Evolutionary conservation across 139 green algal species (phyloP), one percentile per base, ranked within the genome.

Genomic region (Tetratostichococcus sp.): DNA sequence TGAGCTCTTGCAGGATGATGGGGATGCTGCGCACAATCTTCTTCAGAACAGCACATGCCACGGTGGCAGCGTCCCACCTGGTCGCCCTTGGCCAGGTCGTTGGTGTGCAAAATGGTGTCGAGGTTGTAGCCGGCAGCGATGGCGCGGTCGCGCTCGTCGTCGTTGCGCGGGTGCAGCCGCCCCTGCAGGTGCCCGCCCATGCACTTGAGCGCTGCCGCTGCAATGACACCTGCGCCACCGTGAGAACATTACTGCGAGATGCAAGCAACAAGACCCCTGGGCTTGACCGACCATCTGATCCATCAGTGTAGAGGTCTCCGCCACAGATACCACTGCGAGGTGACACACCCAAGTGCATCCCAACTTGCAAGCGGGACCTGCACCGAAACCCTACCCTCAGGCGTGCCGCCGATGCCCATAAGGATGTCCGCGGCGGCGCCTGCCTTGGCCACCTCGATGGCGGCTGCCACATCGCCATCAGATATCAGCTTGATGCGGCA

Each of bases 171-270:
- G 75, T 78, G 90, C 71, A 96, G 80, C 8, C 85, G 78, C 57
- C 89, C 90, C 71, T 93, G 75, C 43, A 91, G 82, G 43, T 80
- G 50, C 32, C 88, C 90, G 17, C 90, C 90, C 88, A 95, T 91
- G 83, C 89, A 94, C 80, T 91, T 92, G 30, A 92, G 80, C 1
- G 86, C 86, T 34, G 78, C 78, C 66, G 85, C 89, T n/a, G 88
- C 88, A 76, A 94, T 93, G 4, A 94, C 90, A n/a, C 88, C 88
- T 82, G 71, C 77, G n/a, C n/a, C n/a, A n/a, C n/a, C n/a, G n/a
- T n/a, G n/a, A n/a, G n/a, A n/a, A n/a, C n/a, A n/a, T n/a, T n/a
- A n/a, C n/a, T n/a, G n/a, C n/a, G n/a, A n/a, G n/a, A n/a, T n/a
- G n/a, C n/a, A n/a, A n/a, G n/a, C n/a, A n/a, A n/a, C n/a, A n/a